These are phyloP conservation scores for Cadophora gregata DNA, from an alignment of 2,329 filamentous ascomycete species.

Conservation along the genomic window DNA sequence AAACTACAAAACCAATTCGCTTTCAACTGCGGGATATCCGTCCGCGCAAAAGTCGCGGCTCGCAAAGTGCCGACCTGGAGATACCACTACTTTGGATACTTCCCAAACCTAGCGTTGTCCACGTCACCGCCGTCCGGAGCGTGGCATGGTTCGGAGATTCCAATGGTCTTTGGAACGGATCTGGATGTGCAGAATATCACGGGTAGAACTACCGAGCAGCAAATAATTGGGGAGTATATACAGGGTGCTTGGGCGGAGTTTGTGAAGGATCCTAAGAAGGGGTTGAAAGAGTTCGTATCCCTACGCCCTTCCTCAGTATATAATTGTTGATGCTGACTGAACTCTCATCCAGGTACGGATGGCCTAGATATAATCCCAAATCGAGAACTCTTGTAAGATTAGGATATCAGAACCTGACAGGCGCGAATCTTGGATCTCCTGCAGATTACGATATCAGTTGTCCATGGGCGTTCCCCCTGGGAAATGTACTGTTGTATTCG, in stretches of 20 bases:
- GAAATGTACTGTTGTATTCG: conserved; percentile 2
- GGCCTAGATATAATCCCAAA: conserved; percentile 30
- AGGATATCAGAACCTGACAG: conserved; percentile 28
- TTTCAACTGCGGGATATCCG: conserved; percentile 15
- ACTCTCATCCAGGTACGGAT: conserved; percentile 22
- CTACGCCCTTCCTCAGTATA: conserved; percentile 11
- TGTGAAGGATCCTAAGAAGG: conserved; percentile 42
- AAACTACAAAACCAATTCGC: conserved; percentile 4
- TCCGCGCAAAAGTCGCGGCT: conserved; percentile 1
- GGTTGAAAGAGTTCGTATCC: conserved; percentile 29
- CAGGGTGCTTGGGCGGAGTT: conserved; percentile 44
- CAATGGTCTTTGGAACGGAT: conserved; percentile 14
- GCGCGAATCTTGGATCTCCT: conserved; percentile 26
- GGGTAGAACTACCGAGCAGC: conserved; percentile 31
- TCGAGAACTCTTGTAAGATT: conserved; percentile 30
- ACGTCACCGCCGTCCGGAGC: conserved; percentile 35
- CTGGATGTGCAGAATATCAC: conserved; percentile 15
- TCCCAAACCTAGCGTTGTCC: conserved; percentile 40
- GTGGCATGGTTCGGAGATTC: conserved; percentile 38
- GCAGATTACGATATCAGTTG: conserved; percentile 14
- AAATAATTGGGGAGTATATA: conserved; percentile 37
- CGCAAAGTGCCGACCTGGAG: conserved; percentile 41
- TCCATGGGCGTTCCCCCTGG: conserved; percentile 11
- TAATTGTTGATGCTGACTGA: neutral
- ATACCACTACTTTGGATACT: conserved; percentile 43